Evolutionary conservation across 495 filamentous ascomycete species (phyloP).

Genomic region (Trichoderma virens): DNA sequence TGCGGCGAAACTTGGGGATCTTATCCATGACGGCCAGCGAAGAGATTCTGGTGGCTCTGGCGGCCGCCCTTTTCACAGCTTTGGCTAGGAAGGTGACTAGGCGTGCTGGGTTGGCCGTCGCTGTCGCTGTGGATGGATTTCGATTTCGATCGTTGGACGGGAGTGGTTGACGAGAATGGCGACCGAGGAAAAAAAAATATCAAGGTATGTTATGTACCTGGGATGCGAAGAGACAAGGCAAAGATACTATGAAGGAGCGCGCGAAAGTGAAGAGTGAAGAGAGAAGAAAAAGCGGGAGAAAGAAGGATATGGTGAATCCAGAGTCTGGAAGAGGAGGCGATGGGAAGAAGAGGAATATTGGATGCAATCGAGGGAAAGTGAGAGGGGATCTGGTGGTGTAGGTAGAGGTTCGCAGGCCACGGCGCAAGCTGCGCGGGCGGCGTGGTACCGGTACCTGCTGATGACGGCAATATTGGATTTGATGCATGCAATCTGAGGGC

Average conservation of each 20-base stretch:
- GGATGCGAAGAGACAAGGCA: no score
- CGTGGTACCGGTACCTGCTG: no score
- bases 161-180: background rate
- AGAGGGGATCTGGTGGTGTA: no score
- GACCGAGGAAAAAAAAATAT: background rate
- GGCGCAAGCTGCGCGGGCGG: no score
- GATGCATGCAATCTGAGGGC: no score
- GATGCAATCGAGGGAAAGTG: no score
- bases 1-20: conserved; percentile 10
- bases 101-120: background rate
- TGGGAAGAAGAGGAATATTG: background rate
- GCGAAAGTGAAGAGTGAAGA: background rate
- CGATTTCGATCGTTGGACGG: background rate
- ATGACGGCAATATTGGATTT: no score
- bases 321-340: background rate
- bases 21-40: conserved; percentile 10
- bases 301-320: background rate
- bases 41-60: background rate
- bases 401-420: no score
- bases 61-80: background rate
- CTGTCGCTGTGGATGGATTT: background rate
- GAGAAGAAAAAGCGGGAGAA: background rate
- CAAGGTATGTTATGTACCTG: no score
- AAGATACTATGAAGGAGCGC: background rate
- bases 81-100: background rate